phyloP scores from a whole-genome alignment of 2,329 filamentous ascomycete genomes.

The Hypoxylon sp. region DNA sequence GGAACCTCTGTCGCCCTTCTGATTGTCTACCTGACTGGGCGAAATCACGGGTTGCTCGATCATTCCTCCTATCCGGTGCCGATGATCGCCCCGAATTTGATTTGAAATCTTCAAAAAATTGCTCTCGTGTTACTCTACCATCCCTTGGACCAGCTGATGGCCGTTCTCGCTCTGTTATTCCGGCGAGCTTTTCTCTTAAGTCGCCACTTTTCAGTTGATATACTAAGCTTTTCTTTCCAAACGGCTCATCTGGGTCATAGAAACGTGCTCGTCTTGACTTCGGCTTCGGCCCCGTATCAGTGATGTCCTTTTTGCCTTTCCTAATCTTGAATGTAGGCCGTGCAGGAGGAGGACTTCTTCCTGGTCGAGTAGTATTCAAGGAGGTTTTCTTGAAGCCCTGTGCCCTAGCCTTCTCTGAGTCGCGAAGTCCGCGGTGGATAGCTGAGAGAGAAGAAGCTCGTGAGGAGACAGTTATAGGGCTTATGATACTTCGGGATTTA shows the following conservation, averaged over 20 bases:
- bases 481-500: slow-evolving; percentile 16
- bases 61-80: background rate
- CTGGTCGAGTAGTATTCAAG: slow-evolving; percentile 42
- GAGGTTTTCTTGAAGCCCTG: slow-evolving; percentile 44
- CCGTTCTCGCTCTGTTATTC: background rate
- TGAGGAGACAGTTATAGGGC: slow-evolving; percentile 28
- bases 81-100: slow-evolving; percentile 3
- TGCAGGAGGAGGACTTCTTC: slow-evolving; percentile 30
- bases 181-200: slow-evolving; percentile 47
- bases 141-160: background rate
- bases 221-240: slow-evolving; percentile 65
- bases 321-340: slow-evolving; percentile 48
- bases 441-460: slow-evolving; percentile 70
- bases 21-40: background rate
- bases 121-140: slow-evolving; percentile 8
- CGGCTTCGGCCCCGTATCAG: slow-evolving; percentile 51
- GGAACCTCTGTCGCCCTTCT: background rate
- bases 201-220: slow-evolving; percentile 61
- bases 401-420: slow-evolving; percentile 47
- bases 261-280: slow-evolving; percentile 62
- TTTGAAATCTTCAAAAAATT: slow-evolving; percentile 32
- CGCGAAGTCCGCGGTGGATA: slow-evolving; percentile 72
- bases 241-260: slow-evolving; percentile 56
- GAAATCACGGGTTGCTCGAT: background rate
- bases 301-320: slow-evolving; percentile 63